phyloP scores from a whole-genome alignment of 2,329 filamentous ascomycete genomes.

The Penicillium frequentans region DNA sequence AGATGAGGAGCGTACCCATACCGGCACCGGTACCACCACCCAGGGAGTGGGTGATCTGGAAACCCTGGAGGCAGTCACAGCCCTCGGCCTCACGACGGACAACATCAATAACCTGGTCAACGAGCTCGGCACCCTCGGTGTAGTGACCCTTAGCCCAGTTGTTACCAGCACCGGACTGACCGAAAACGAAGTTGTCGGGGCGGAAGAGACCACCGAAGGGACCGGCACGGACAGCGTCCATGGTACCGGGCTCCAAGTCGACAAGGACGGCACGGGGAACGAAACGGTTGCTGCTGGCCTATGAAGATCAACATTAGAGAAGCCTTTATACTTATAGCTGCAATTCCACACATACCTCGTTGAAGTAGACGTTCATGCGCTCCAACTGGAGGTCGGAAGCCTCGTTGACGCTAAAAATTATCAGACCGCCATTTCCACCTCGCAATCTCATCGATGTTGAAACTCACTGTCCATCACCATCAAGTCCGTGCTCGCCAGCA shows the following conservation, averaged over 20 bases:
- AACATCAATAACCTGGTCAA: conserved; percentile 97
- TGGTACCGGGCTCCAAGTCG: conserved; percentile 98
- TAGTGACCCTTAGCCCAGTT: conserved; percentile 99
- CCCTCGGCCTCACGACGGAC: conserved; percentile 98
- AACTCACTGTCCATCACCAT: conserved; percentile 91
- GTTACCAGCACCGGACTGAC: conserved; percentile 99
- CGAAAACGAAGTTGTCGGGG: conserved; percentile 99
- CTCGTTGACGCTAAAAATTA: conserved; percentile 77
- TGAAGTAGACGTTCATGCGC: conserved; percentile 99
- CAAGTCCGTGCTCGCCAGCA: conserved; percentile 91
- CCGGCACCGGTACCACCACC: conserved; percentile 99
- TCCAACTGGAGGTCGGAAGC: conserved; percentile 98
- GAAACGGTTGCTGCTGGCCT: conserved; percentile 98
- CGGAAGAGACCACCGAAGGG: conserved; percentile 99
- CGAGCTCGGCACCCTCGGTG: conserved; percentile 98
- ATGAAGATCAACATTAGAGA: conserved; percentile 3
- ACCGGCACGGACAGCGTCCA: conserved; percentile 97
- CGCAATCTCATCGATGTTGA: conserved; percentile 1
- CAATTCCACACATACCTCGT: conserved; percentile 63
- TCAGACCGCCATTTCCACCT: conserved; percentile 23
- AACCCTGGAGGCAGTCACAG: conserved; percentile 99
- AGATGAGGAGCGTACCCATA: conserved; percentile 99
- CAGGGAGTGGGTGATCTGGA: conserved; percentile 99
- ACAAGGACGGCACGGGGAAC: conserved; percentile 98
- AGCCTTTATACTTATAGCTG: background rate